Percentiles rank a stretch among this genome's conserved stretches.
These are phyloP conservation scores for Helicostylum pulchrum DNA, from an alignment of 192 early-diverging fungal genomes.

Conservation along the genomic window DNA sequence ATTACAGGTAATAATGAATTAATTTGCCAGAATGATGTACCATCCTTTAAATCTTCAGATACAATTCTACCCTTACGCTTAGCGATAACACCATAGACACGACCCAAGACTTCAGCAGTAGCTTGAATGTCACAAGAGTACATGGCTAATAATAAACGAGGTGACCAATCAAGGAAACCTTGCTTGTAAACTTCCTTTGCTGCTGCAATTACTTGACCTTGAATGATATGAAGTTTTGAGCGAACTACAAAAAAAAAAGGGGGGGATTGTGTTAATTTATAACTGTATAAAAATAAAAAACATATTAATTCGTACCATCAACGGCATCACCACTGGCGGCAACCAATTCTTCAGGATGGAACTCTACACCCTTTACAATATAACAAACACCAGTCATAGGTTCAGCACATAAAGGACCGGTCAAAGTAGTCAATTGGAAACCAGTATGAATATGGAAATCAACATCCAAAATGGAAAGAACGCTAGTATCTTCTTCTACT, in stretches of 20 bases:
- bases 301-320: constrained; percentile 33
- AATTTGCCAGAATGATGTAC: constrained; percentile 94
- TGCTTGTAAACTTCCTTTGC: constrained; percentile 79
- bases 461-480: constrained; percentile 55
- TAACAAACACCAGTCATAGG: constrained; percentile 86
- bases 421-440: constrained; percentile 89
- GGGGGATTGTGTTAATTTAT: constrained; percentile 3
- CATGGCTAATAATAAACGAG: constrained; percentile 92
- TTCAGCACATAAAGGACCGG: constrained; percentile 92
- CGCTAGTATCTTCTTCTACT: constrained; percentile 20
- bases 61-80: constrained; percentile 88
- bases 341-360: constrained; percentile 31
- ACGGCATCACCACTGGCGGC: constrained; percentile 24
- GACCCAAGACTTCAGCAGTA: constrained; percentile 90
- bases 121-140: constrained; percentile 97
- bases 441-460: constrained; percentile 83
- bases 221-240: constrained; percentile 43
- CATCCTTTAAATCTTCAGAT: constrained; percentile 96
- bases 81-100: constrained; percentile 92
- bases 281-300: background rate
- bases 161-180: constrained; percentile 91
- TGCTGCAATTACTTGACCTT: constrained; percentile 86
- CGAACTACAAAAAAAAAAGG: constrained; percentile 29
- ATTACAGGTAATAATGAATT: constrained; percentile 86
- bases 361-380: constrained; percentile 64